These are phyloP conservation scores for Crataegus laevigata DNA, from an alignment of 306 rosid genomes.

Conservation along the genomic window DNA sequence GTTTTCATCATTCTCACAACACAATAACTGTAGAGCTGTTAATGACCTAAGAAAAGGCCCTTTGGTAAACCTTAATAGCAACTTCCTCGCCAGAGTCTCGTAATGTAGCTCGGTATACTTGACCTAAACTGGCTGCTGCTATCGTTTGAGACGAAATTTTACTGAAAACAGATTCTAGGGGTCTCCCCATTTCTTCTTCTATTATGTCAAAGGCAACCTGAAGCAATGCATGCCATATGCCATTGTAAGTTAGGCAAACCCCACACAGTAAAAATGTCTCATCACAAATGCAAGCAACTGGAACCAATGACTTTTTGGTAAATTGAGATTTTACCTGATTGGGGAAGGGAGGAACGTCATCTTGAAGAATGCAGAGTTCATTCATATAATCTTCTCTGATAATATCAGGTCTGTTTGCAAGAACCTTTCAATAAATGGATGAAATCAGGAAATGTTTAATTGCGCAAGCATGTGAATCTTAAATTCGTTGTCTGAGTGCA, in stretches of 20 bases:
- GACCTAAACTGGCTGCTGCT: constrained; percentile 99
- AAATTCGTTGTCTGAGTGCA: neutral
- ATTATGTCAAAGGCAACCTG: constrained; percentile 82
- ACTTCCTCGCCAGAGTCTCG: constrained; percentile 89
- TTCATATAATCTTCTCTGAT: constrained; percentile 99
- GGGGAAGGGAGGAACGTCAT: constrained; percentile 96
- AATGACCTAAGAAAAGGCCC: constrained; percentile 1
- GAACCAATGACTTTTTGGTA: neutral
- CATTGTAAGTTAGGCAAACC: constrained; percentile 2
- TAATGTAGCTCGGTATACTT: constrained; percentile 95
- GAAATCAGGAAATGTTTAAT: constrained; percentile 3
- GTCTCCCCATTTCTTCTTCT: constrained; percentile 92
- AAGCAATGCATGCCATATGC: constrained; percentile 21
- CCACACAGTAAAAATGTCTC: neutral
- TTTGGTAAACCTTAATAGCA: constrained; percentile 68
- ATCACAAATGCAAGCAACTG: constrained; percentile 3
- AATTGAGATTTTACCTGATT: constrained; percentile 52
- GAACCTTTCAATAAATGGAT: constrained; percentile 58
- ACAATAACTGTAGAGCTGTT: neutral
- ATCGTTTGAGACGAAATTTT: constrained; percentile 81
- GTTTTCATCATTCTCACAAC: neutral
- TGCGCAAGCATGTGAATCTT: neutral
- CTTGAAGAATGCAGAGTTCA: constrained; percentile 98
- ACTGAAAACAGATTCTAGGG: constrained; percentile 91
- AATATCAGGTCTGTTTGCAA: constrained; percentile 97